These are phyloP conservation scores for Rhodotorula paludigena DNA, from an alignment of 768 basidiomycete genomes.

Conservation along the genomic window DNA sequence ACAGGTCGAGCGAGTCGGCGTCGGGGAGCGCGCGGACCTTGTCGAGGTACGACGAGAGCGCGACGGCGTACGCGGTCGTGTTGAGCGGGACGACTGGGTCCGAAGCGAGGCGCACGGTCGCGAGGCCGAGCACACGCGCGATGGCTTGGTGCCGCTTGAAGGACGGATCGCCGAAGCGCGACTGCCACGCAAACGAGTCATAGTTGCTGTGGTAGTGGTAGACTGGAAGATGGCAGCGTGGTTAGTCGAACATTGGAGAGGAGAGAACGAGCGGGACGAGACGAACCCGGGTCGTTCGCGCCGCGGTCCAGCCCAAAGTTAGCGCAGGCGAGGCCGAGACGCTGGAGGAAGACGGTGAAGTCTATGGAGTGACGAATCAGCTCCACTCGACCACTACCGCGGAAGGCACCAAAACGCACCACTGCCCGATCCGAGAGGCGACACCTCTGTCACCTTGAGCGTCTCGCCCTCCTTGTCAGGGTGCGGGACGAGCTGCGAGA, in stretches of 20 bases:
- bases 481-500: constrained; percentile 42
- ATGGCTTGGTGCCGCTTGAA: constrained; percentile 59
- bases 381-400: neutral
- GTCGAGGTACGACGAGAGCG: constrained; percentile 35
- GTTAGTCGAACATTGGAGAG: neutral
- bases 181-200: constrained; percentile 68
- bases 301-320: constrained; percentile 46
- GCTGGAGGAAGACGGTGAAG: constrained; percentile 85
- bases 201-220: constrained; percentile 56
- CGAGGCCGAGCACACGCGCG: constrained; percentile 38
- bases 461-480: constrained; percentile 56
- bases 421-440: constrained; percentile 17
- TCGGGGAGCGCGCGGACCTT: constrained; percentile 32
- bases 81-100: constrained; percentile 43
- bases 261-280: neutral
- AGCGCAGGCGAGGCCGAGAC: constrained; percentile 57
- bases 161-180: constrained; percentile 67
- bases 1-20: constrained; percentile 5
- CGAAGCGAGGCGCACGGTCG: constrained; percentile 33
- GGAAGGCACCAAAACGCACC: constrained; percentile 1
- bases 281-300: constrained; percentile 46
- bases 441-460: constrained; percentile 32
- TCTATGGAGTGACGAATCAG: constrained; percentile 57
- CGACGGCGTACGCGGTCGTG: constrained; percentile 40
- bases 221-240: neutral